Evolutionary conservation across 306 rosid species (phyloP).

Genomic region (Echinosophora koreensis): DNA sequence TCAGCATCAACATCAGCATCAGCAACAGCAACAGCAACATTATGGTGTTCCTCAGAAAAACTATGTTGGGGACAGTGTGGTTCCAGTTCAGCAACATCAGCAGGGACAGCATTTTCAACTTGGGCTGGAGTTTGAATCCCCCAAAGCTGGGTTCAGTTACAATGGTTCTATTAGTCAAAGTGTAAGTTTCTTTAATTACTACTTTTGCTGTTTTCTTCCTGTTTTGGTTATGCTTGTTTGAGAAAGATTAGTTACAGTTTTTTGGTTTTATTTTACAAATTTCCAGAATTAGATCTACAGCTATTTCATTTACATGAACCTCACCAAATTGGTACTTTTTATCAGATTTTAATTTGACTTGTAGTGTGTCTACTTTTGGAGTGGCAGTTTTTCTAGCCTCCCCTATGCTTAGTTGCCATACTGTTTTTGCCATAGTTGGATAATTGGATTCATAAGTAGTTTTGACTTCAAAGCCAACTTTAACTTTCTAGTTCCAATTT

Average conservation of each 20-base stretch:
- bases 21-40: constrained; percentile 46
- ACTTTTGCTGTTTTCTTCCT: background rate
- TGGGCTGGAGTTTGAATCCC: constrained; percentile 69
- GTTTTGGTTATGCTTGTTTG: background rate
- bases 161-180: constrained; percentile 69
- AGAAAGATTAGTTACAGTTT: background rate
- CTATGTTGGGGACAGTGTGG: constrained; percentile 76
- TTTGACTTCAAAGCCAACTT: constrained; percentile 18
- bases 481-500: constrained; percentile 16
- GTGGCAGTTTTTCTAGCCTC: background rate
- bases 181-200: constrained; percentile 51
- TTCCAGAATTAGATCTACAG: background rate
- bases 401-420: background rate
- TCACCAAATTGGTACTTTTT: background rate
- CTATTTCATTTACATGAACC: background rate
- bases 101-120: constrained; percentile 64
- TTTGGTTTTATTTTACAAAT: background rate
- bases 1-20: constrained; percentile 45
- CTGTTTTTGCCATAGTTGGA: constrained; percentile 3
- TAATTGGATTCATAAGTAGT: constrained; percentile 3
- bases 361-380: background rate
- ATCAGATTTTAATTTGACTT: background rate
- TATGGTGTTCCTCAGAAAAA: constrained; percentile 52
- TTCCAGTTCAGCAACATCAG: constrained; percentile 73
- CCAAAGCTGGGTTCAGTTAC: constrained; percentile 66